Evolutionary conservation across 352 stramenopile genomes (phyloP).

Genomic region (Phytopythium litorale): DNA sequence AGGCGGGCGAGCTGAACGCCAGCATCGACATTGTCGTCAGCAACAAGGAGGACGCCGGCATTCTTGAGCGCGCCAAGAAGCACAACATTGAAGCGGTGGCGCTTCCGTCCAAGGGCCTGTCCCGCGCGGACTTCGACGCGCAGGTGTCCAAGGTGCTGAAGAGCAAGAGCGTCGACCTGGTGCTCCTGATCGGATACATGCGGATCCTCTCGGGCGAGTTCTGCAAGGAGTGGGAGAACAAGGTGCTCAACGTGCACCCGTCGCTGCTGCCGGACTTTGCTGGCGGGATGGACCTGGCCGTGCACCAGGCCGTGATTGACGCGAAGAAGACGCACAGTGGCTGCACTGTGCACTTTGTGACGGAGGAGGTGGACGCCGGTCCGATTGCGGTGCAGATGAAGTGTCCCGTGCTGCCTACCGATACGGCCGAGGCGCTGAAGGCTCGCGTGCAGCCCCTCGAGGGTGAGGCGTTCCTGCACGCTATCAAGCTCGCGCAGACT

Average conservation of each 20-base stretch:
- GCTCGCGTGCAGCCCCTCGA: slow-evolving; percentile 96
- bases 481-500: slow-evolving; percentile 79
- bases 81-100: slow-evolving; percentile 67
- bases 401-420: slow-evolving; percentile 85
- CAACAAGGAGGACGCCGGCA: slow-evolving; percentile 92
- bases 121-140: slow-evolving; percentile 92
- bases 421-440: slow-evolving; percentile 96
- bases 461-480: slow-evolving; percentile 90
- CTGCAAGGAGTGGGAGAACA: slow-evolving; percentile 92
- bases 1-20: slow-evolving; percentile 83
- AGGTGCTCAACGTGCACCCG: slow-evolving; percentile 99
- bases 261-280: slow-evolving; percentile 98
- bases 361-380: slow-evolving; percentile 95
- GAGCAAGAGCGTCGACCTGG: slow-evolving; percentile 93
- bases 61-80: slow-evolving; percentile 92
- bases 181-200: slow-evolving; percentile 99
- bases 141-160: slow-evolving; percentile 93
- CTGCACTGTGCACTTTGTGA: slow-evolving; percentile 99
- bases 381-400: slow-evolving; percentile 97
- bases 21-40: slow-evolving; percentile 96
- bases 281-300: slow-evolving; percentile 99
- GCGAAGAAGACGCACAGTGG: slow-evolving; percentile 94
- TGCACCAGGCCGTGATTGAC: slow-evolving; percentile 97
- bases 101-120: slow-evolving; percentile 74
- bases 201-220: slow-evolving; percentile 97